These are phyloP conservation scores for Neofusicoccum kwambonambiense DNA, from an alignment of 2,329 filamentous ascomycete genomes.

Conservation along the genomic window DNA sequence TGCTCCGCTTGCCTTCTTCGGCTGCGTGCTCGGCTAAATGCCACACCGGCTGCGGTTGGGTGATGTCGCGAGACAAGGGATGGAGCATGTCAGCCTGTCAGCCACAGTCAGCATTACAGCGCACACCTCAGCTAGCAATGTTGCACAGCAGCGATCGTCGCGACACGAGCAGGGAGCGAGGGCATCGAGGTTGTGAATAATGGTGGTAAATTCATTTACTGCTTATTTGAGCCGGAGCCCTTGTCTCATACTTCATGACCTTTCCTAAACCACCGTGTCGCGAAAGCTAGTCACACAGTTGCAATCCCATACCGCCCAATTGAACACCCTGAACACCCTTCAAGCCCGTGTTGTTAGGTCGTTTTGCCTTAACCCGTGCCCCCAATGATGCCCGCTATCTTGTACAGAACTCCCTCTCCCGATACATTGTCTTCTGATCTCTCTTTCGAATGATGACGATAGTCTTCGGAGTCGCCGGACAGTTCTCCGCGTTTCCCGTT, in stretches of 20 bases:
- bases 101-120: not conserved
- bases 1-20: not conserved
- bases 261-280: slow-evolving; percentile 10
- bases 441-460: slow-evolving; percentile 11
- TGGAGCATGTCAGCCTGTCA: not conserved
- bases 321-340: not conserved
- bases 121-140: not conserved
- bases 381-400: slow-evolving; percentile 10
- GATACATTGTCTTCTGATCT: slow-evolving; percentile 4
- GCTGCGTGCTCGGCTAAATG: not conserved
- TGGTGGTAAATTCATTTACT: slow-evolving; percentile 3
- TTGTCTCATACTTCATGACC: slow-evolving; percentile 14
- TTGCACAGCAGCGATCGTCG: not conserved
- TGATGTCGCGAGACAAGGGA: not conserved
- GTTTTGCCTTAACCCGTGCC: slow-evolving; percentile 5
- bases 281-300: slow-evolving; percentile 17
- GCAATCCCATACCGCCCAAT: slow-evolving; percentile 9
- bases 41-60: not conserved
- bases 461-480: slow-evolving; percentile 14
- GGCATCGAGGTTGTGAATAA: not conserved
- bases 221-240: not conserved
- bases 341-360: slow-evolving; percentile 8
- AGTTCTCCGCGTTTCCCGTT: slow-evolving; percentile 12
- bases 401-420: slow-evolving; percentile 12
- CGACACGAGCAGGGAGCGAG: not conserved